Percentiles rank a stretch among this genome's conserved stretches.
These are phyloP conservation scores for Phialophora expanda DNA, from an alignment of 2,329 filamentous ascomycete genomes.

Conservation along the genomic window DNA sequence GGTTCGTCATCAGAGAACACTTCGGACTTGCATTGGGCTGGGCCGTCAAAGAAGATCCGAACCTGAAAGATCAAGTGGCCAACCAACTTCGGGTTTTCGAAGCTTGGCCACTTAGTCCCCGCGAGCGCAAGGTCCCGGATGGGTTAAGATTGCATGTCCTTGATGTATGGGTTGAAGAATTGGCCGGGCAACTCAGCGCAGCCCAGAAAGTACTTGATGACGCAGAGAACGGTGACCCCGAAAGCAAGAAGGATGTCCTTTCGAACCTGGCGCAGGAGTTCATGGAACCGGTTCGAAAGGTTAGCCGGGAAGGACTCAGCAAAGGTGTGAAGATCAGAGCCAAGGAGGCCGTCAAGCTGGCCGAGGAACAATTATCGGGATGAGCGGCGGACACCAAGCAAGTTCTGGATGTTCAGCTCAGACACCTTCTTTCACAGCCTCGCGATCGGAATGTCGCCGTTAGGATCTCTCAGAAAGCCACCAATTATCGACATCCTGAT, in stretches of 20 bases:
- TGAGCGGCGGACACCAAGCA: neutral
- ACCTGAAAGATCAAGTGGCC: slow-evolving; percentile 40
- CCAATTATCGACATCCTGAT: neutral
- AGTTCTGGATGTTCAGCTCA: neutral
- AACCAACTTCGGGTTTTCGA: slow-evolving; percentile 25
- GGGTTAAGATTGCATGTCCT: slow-evolving; percentile 84
- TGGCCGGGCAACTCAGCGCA: slow-evolving; percentile 45
- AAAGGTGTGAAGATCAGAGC: slow-evolving; percentile 36
- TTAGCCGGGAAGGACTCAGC: slow-evolving; percentile 32
- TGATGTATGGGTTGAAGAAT: slow-evolving; percentile 90
- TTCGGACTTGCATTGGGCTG: slow-evolving; percentile 33
- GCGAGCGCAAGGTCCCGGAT: slow-evolving; percentile 69
- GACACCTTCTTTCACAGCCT: neutral
- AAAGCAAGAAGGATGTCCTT: slow-evolving; percentile 8
- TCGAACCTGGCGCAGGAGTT: slow-evolving; percentile 21
- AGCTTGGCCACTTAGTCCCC: slow-evolving; percentile 50
- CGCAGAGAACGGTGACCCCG: neutral
- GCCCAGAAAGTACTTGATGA: slow-evolving; percentile 18
- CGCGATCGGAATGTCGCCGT: neutral
- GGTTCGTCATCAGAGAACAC: slow-evolving; percentile 55
- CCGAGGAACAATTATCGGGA: slow-evolving; percentile 24
- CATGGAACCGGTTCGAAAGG: slow-evolving; percentile 30
- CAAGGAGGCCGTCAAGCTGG: slow-evolving; percentile 30
- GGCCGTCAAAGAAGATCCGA: slow-evolving; percentile 25
- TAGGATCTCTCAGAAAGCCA: neutral